phyloP scores from a whole-genome alignment of 2,329 filamentous ascomycete genomes.

The Hypomyces perniciosus region DNA sequence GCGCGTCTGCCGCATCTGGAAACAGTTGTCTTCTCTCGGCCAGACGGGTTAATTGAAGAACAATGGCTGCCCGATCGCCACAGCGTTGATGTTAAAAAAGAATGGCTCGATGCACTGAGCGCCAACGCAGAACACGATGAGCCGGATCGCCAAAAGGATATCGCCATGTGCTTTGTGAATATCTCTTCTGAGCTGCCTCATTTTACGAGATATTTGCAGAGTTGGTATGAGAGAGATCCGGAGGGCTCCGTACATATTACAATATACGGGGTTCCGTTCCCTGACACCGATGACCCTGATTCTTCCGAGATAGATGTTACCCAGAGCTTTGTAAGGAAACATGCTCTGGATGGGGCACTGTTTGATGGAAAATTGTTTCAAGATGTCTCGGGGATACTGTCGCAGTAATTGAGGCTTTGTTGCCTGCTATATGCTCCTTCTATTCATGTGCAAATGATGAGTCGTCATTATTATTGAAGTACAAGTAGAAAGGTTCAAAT shows the following conservation, averaged over 20 bases:
- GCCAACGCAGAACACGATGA: background rate
- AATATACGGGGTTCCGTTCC: no score
- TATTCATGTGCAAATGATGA: no score
- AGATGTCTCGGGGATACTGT: no score
- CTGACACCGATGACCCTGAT: no score
- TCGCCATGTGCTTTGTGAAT: background rate
- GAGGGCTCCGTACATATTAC: background rate
- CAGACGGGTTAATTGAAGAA: background rate
- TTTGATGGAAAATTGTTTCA: no score
- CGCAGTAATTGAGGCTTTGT: no score
- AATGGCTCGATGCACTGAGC: conserved; percentile 5
- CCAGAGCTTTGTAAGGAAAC: no score
- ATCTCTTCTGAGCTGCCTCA: background rate
- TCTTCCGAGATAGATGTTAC: no score
- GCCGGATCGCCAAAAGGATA: background rate
- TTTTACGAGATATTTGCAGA: background rate
- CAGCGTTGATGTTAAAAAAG: conserved; percentile 6
- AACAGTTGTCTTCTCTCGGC: conserved; percentile 5
- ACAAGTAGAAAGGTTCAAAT: no score
- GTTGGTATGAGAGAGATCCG: background rate
- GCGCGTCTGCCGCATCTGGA: conserved; percentile 3
- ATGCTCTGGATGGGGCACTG: no score
- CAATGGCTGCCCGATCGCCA: background rate
- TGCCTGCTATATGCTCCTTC: no score
- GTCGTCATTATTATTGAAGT: no score